Evolutionary conservation across 495 filamentous ascomycete genomes (phyloP).

Genomic region (Aspergillus nanangensis): DNA sequence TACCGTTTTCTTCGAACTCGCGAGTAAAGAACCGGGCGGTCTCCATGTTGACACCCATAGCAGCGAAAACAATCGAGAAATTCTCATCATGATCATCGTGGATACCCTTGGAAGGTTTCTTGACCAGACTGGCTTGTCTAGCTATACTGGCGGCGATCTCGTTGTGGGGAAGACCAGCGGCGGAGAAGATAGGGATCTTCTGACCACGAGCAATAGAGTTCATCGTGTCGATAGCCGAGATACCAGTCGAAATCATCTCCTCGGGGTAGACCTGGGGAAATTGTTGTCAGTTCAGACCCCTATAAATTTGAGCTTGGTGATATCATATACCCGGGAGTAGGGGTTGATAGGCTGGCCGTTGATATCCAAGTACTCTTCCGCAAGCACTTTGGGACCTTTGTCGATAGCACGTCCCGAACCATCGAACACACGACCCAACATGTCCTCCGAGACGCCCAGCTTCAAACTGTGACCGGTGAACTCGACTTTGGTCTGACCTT

Average conservation of each 20-base stretch:
- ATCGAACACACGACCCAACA: slow-evolving; percentile 98
- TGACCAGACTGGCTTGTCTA: slow-evolving; percentile 90
- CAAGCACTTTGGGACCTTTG: slow-evolving; percentile 96
- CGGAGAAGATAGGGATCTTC: slow-evolving; percentile 99
- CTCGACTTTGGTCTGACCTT: slow-evolving; percentile 79
- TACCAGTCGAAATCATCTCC: slow-evolving; percentile 99
- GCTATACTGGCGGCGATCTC: slow-evolving; percentile 98
- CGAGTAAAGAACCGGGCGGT: slow-evolving; percentile 97
- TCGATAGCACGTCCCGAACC: slow-evolving; percentile 96
- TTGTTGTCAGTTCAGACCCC: slow-evolving; percentile 15
- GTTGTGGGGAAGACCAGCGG: slow-evolving; percentile 96
- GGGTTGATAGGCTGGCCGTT: slow-evolving; percentile 99
- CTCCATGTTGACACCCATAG: slow-evolving; percentile 99
- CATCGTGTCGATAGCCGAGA: slow-evolving; percentile 99
- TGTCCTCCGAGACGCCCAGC: slow-evolving; percentile 97
- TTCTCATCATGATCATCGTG: slow-evolving; percentile 98
- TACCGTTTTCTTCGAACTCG: slow-evolving; percentile 99
- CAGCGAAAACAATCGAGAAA: slow-evolving; percentile 98
- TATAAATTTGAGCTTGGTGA: not conserved
- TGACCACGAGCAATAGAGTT: slow-evolving; percentile 99
- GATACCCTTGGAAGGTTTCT: slow-evolving; percentile 85
- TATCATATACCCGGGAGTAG: slow-evolving; percentile 73
- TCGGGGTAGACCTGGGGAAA: slow-evolving; percentile 84
- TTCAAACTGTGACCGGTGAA: slow-evolving; percentile 96
- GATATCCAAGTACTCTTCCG: slow-evolving; percentile 97